Base-by-base conservation (phyloP, 2,329 filamentous ascomycete species). In the Fusarium citri region DNA sequence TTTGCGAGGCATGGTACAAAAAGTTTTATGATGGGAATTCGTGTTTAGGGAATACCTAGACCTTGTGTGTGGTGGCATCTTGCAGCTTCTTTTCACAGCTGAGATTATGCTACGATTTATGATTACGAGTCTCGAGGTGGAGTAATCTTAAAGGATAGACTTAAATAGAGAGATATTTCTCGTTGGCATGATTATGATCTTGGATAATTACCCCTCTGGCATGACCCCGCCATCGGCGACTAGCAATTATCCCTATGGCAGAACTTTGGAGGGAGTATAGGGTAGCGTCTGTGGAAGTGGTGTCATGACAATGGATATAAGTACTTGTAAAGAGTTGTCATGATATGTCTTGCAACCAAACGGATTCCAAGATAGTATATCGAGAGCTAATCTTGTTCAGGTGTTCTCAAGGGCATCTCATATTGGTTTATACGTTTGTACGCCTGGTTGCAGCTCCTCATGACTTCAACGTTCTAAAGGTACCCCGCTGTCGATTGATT, bases 221-320 rank as follows among this genome's bases (percentile, higher is more conserved):
- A 56, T 71, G 57, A 73, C 72, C 70, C 72, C 72, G 64, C 69
- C 64, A 72, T 72, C 57, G 18, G 51, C 15, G 14, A n/a, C 30
- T 54, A 9, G 25, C 16, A 23, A 15, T 15, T 30, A 26, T 40
- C 10, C 16, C 31, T 18, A 15, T 22, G 31, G 49, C 34, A 53
- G 49, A 53, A 20, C 18, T 20, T 9, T 18, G 12, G 12, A n/a
- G 15, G 12, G 28, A 23, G 28, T 41, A 8, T 45, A 66, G 63
- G 63, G 63, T 66, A 66, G 30, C 15, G n/a, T 9, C 6, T 16
- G 18, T 9, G 16, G 6, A 54, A 22, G 18, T 16, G 25, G 22
- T 34, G 48, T 66, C 63, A 66, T 66, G 61, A 66, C 47, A 42
- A 22, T n/a, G 34, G 18, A 7, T n/a, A 7, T n/a, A 37, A 2